Conservation (phyloP, 108 stramenopile genomes). For the Pseudonitzschia delicatissima region DNA sequence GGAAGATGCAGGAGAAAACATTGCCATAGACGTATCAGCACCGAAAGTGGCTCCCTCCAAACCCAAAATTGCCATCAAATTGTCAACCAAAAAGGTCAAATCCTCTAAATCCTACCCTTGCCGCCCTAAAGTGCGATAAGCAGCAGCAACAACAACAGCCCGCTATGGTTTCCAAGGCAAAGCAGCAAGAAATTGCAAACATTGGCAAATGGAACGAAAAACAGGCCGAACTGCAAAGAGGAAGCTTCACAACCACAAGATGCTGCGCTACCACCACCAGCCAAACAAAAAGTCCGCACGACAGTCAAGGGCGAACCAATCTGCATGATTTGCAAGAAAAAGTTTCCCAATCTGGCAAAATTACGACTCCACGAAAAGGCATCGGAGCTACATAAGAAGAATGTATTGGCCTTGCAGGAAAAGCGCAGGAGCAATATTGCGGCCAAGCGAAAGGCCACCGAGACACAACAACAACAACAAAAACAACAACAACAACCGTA, state of each 20-base stretch:
- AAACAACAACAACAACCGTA: slow-evolving; percentile 5
- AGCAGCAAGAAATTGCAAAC: slow-evolving; percentile 59
- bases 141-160: not conserved
- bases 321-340: slow-evolving; percentile 68
- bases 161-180: slow-evolving; percentile 27
- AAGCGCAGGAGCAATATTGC: not conserved
- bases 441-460: slow-evolving; percentile 21
- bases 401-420: slow-evolving; percentile 49
- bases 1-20: slow-evolving; percentile 1
- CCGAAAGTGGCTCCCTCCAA: slow-evolving; percentile 3
- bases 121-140: not conserved
- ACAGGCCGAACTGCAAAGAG: slow-evolving; percentile 53
- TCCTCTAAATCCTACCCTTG: not conserved
- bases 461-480: slow-evolving; percentile 27
- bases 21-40: slow-evolving; percentile 2
- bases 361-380: slow-evolving; percentile 64
- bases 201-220: slow-evolving; percentile 77
- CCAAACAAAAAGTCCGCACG: slow-evolving; percentile 25
- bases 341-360: slow-evolving; percentile 68
- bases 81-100: slow-evolving; percentile 38
- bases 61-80: slow-evolving; percentile 36
- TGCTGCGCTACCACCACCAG: not conserved
- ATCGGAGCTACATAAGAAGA: slow-evolving; percentile 74
- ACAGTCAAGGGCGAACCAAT: slow-evolving; percentile 71
- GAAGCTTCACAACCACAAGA: not conserved